Evolutionary conservation across 768 basidiomycete species (phyloP).

Genomic region (Pholiota molesta): DNA sequence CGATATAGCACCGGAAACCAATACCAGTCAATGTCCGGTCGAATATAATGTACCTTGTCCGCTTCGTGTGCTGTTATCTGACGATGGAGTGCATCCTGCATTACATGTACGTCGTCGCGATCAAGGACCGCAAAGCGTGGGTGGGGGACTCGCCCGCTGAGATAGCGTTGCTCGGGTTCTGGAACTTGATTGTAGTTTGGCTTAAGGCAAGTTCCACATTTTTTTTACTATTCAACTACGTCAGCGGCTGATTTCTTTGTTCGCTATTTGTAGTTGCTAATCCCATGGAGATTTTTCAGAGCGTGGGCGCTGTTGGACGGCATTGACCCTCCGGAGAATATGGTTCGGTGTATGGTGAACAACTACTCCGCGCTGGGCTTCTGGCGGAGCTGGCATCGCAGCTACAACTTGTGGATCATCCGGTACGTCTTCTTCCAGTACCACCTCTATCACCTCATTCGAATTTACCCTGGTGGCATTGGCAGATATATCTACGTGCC

Average conservation of each 20-base stretch:
- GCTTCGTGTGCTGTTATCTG: constrained; percentile 72
- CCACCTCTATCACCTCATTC: background rate
- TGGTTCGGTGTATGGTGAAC: constrained; percentile 98
- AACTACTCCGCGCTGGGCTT: constrained; percentile 94
- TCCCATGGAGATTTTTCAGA: constrained; percentile 97
- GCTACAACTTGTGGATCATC: constrained; percentile 94
- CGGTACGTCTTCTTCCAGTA: constrained; percentile 52
- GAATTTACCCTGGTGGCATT: background rate
- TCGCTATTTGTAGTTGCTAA: constrained; percentile 65
- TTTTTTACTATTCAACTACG: background rate
- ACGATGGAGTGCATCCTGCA: constrained; percentile 93
- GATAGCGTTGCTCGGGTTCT: constrained; percentile 92
- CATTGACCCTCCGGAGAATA: constrained; percentile 95
- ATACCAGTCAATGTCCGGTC: constrained; percentile 40
- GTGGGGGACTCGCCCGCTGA: constrained; percentile 73
- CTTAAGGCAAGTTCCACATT: constrained; percentile 57
- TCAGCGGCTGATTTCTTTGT: background rate
- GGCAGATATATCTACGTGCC: constrained; percentile 98
- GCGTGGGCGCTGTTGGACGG: constrained; percentile 90
- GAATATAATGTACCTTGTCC: constrained; percentile 59
- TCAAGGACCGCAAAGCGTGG: constrained; percentile 91
- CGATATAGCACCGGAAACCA: constrained; percentile 62
- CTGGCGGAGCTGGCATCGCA: constrained; percentile 97
- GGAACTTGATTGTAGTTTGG: constrained; percentile 97
- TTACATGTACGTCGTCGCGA: constrained; percentile 95